phyloP scores from a whole-genome alignment of 2,329 filamentous ascomycete genomes.

The Aspergillus brasiliensis region DNA sequence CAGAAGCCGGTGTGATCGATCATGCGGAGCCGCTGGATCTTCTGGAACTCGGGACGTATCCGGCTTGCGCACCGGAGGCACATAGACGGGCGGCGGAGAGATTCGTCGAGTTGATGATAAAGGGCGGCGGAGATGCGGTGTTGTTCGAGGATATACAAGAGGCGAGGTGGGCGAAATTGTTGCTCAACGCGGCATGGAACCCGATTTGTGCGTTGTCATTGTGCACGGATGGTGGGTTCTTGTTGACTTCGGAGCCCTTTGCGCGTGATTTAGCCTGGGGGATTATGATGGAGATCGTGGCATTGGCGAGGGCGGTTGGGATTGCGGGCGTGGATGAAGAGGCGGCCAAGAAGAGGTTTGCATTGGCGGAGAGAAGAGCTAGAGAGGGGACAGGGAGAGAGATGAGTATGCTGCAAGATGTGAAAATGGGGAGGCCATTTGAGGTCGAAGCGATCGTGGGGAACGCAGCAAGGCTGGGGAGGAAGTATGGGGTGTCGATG shows the following conservation, averaged over 20 bases:
- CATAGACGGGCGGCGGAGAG: constrained; percentile 34
- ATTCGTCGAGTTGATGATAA: constrained; percentile 47
- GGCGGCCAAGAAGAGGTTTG: constrained; percentile 42
- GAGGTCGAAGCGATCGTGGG: constrained; percentile 57
- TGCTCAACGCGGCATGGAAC: constrained; percentile 65
- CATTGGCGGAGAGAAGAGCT: constrained; percentile 39
- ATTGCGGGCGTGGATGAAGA: constrained; percentile 40
- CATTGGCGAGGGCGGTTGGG: constrained; percentile 45
- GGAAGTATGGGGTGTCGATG: constrained; percentile 42
- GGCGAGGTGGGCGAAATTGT: constrained; percentile 62
- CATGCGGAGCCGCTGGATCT: constrained; percentile 49
- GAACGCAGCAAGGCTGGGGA: constrained; percentile 47
- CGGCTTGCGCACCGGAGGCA: constrained; percentile 30
- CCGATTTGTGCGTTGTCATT: constrained; percentile 60
- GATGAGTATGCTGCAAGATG: constrained; percentile 55
- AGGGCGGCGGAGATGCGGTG: constrained; percentile 51
- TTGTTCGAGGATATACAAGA: constrained; percentile 58
- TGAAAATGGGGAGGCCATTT: constrained; percentile 43
- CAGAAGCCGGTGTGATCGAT: constrained; percentile 49
- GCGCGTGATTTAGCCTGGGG: constrained; percentile 41
- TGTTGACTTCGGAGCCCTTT: constrained; percentile 42
- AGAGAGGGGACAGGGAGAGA: constrained; percentile 43
- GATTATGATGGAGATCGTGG: constrained; percentile 51
- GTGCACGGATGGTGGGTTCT: constrained; percentile 55
- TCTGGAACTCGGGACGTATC: constrained; percentile 56